Conservation (phyloP, 805 yeast species). For the Pichia paraexigua region DNA sequence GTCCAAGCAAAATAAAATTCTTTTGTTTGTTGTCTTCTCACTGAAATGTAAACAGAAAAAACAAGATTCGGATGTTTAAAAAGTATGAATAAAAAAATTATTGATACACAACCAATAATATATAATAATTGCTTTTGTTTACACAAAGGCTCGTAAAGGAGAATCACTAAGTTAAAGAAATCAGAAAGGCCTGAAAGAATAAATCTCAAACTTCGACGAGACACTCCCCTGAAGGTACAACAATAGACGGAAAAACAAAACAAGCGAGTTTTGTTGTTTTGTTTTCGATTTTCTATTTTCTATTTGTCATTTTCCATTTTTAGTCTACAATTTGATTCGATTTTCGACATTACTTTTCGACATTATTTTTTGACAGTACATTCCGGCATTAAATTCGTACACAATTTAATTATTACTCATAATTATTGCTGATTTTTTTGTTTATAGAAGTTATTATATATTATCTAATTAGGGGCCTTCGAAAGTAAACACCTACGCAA, state of each 20-base stretch:
- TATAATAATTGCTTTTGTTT: background rate
- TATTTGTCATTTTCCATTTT: background rate
- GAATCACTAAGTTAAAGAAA: too few relatives aligned
- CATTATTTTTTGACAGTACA: too few relatives aligned
- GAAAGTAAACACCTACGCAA: constrained; percentile 8
- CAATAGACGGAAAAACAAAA: too few relatives aligned
- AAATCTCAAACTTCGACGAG: background rate
- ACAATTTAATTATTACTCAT: too few relatives aligned
- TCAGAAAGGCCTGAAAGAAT: background rate
- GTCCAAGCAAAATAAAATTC: background rate
- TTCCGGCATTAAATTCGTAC: too few relatives aligned
- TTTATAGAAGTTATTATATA: background rate
- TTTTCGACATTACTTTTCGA: too few relatives aligned
- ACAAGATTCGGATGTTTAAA: background rate
- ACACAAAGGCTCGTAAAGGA: background rate
- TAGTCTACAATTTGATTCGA: background rate
- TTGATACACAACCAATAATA: background rate
- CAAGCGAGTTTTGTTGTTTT: background rate
- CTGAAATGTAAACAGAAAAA: background rate
- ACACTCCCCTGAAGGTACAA: background rate
- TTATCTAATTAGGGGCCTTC: background rate
- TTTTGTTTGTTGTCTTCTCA: background rate
- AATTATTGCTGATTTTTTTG: too few relatives aligned
- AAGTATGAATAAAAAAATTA: too few relatives aligned
- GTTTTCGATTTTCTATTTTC: background rate